Evolutionary conservation across 495 filamentous ascomycete genomes (phyloP), one percentile per base, ranked within the genome.

Genomic region (Aspergillus bridgeri): DNA sequence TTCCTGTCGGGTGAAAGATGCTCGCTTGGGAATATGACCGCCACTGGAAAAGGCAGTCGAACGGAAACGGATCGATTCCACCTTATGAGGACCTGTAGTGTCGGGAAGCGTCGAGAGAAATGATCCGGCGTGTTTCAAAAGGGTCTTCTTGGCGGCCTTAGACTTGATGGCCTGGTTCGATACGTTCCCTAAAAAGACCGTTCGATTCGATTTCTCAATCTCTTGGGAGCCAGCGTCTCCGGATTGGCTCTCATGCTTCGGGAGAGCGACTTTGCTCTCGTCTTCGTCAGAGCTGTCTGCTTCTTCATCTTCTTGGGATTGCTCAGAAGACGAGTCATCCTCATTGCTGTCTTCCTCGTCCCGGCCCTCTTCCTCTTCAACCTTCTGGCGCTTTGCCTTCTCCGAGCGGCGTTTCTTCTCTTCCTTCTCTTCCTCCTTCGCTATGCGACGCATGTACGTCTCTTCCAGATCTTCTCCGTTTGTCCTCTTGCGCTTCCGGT

Each of bases 121-220:
- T n/a, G 83, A 83, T 3, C 67, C 69, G 44, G 86, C 74, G 69
- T 96, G 91, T 38, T 76, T 75, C 25, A 91, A 68, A 17, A 97
- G 80, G 19, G 80, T 80, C 71, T 91, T 95, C 71, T 89, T 90
- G 3, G 83, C 89, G 1, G 81, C 70, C 64, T 92, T 91, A 5
- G 89, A 93, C 33, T 84, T 89, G 60, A 98, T 88, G 11, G 90
- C 90, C 48, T 83, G 69, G 15, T 80, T 87, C 6, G 91, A 92
- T 24, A 98, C 89, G 64, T 99, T 99, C 60, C 88, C 89, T 24
- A 99, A 77, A 71, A 97, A 99, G 45, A 99, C 84, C 3, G 95
- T 98, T 20, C 94, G 87, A 56, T 83, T 83, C 17, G 94, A 90
- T 71, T 96, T 96, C 42, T 94, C 89, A 0, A 95, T 56, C 58